Conservation (phyloP, 352 stramenopile genomes). For the Hyaloperonospora brassicae region DNA sequence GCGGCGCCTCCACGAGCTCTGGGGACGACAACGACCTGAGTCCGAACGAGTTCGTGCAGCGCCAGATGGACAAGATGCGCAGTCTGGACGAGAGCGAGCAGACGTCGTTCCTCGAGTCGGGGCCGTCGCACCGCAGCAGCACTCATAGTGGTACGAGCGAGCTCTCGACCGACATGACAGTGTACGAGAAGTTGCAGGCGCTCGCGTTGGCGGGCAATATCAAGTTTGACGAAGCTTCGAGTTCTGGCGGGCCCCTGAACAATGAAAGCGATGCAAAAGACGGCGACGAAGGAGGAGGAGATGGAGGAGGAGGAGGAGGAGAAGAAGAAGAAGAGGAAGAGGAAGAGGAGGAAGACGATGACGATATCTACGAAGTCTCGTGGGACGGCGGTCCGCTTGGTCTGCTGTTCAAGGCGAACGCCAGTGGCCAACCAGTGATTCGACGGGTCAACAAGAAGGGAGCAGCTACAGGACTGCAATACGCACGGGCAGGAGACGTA, state of each 20-base stretch:
- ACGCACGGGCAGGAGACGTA: slow-evolving; percentile 66
- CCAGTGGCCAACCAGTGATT: slow-evolving; percentile 48
- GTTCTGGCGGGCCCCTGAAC: slow-evolving; percentile 1
- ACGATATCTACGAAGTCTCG: slow-evolving; percentile 62
- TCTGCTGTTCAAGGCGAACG: slow-evolving; percentile 62
- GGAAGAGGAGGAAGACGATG: slow-evolving; percentile 52
- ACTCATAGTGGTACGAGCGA: slow-evolving; percentile 22
- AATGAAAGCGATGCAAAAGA: background rate
- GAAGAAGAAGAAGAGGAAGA: no score
- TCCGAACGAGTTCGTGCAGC: slow-evolving; percentile 38
- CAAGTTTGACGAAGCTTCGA: slow-evolving; percentile 22
- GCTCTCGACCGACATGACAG: slow-evolving; percentile 25
- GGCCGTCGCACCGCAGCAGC: slow-evolving; percentile 21
- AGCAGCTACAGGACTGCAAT: slow-evolving; percentile 45
- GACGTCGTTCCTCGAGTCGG: slow-evolving; percentile 17
- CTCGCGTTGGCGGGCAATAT: slow-evolving; percentile 40
- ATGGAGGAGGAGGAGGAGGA: no score
- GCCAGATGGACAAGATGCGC: slow-evolving; percentile 46
- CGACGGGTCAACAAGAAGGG: slow-evolving; percentile 70
- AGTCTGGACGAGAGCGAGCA: slow-evolving; percentile 24
- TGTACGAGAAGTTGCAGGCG: slow-evolving; percentile 50
- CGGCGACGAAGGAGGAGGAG: slow-evolving; percentile 16
- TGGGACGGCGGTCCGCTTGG: slow-evolving; percentile 62
- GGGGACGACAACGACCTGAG: slow-evolving; percentile 48
- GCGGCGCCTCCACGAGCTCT: slow-evolving; percentile 29